Percentiles rank a stretch among this genome's conserved stretches.
Conservation (phyloP, 1,284 basidiomycete species). For the Schizopora paradoxa region DNA sequence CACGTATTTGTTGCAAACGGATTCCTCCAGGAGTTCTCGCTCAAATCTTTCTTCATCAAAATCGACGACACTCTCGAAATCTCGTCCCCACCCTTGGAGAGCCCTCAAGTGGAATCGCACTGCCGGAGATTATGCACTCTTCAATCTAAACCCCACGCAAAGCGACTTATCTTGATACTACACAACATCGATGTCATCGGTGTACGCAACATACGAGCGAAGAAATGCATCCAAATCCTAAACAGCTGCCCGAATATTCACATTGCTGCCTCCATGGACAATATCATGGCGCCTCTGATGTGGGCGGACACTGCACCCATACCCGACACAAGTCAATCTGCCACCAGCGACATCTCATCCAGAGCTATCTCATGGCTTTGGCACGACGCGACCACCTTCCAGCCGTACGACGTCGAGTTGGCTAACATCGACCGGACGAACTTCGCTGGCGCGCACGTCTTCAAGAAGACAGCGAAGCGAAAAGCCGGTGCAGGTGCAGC, state of each 20-base stretch:
- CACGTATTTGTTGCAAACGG: conserved; percentile 80
- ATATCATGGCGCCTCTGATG: conserved; percentile 73
- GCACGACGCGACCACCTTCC: conserved; percentile 83
- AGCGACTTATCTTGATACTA: conserved; percentile 68
- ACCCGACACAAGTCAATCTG: conserved; percentile 23
- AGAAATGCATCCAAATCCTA: conserved; percentile 62
- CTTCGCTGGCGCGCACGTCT: conserved; percentile 46
- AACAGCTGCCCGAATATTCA: conserved; percentile 71
- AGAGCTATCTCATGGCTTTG: conserved; percentile 78
- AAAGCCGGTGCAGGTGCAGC: conserved; percentile 22
- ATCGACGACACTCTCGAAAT: conserved; percentile 27
- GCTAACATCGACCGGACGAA: conserved; percentile 60
- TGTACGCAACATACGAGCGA: conserved; percentile 58
- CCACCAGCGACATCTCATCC: conserved; percentile 24
- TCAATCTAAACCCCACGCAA: conserved; percentile 25
- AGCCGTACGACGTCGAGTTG: conserved; percentile 76
- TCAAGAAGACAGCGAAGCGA: conserved; percentile 38
- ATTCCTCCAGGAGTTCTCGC: conserved; percentile 62
- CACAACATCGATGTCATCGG: conserved; percentile 83
- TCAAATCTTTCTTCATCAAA: conserved; percentile 61
- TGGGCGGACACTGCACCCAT: conserved; percentile 62
- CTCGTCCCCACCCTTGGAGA: conserved; percentile 36
- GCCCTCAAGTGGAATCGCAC: conserved; percentile 51
- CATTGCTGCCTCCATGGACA: conserved; percentile 79
- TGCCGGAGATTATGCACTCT: conserved; percentile 60